Conservation (phyloP, 2,329 filamentous ascomycete species). For the Aureobasidium uvarum region DNA sequence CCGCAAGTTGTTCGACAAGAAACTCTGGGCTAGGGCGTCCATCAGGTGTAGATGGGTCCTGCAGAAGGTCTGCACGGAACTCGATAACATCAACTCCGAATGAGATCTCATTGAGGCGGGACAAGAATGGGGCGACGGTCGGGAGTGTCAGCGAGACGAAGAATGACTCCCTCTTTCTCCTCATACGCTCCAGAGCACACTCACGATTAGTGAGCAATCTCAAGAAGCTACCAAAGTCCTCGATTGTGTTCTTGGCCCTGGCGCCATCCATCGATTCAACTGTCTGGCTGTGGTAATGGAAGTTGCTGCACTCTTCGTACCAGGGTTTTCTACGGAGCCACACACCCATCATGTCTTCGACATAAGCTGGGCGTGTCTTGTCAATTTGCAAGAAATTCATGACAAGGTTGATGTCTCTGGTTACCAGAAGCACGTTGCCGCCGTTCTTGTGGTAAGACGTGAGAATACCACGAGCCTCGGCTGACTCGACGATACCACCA, state of each 20-base stretch:
- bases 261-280: conserved; percentile 43
- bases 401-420: conserved; percentile 82
- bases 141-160: conserved; percentile 90
- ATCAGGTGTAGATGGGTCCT: conserved; percentile 61
- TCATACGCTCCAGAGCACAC: conserved; percentile 56
- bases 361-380: conserved; percentile 87
- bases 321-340: conserved; percentile 86
- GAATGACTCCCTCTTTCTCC: conserved; percentile 71
- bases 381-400: conserved; percentile 86
- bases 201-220: conserved; percentile 63
- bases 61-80: conserved; percentile 84
- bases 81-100: conserved; percentile 92
- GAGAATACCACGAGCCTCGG: conserved; percentile 74
- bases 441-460: conserved; percentile 69
- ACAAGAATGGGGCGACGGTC: conserved; percentile 62
- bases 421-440: conserved; percentile 82
- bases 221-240: conserved; percentile 73
- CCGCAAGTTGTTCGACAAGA: conserved; percentile 75
- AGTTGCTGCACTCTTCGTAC: conserved; percentile 91
- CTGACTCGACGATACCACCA: conserved; percentile 85
- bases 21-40: conserved; percentile 68
- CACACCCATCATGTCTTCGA: conserved; percentile 86
- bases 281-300: conserved; percentile 82
- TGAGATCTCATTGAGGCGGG: conserved; percentile 67
- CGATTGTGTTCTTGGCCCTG: conserved; percentile 49